Conservation (phyloP, 1,139 yeast genomes). For the Magnusiomyces ingens region DNA sequence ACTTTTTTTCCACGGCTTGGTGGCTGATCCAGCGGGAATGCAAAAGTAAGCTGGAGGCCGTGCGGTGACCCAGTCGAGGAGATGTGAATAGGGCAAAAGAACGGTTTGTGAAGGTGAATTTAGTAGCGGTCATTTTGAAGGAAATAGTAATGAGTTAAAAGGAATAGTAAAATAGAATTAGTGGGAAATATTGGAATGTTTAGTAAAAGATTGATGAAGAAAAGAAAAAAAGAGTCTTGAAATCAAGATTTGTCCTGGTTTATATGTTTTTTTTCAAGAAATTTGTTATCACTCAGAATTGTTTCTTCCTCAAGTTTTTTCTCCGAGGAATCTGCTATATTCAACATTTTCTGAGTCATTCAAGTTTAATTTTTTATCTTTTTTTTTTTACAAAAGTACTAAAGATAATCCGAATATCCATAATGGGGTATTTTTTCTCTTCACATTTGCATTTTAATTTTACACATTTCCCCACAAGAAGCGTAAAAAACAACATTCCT, state of each 20-base stretch:
- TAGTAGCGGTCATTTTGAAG: neutral
- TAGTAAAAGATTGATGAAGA: neutral
- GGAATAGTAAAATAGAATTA: neutral
- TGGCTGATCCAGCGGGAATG: neutral
- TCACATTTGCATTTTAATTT: too few species aligned
- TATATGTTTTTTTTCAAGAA: too few species aligned
- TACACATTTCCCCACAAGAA: too few species aligned
- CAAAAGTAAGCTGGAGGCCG: neutral
- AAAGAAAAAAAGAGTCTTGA: neutral
- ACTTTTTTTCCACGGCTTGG: constrained; percentile 1
- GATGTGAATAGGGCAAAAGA: neutral
- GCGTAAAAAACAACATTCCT: too few species aligned
- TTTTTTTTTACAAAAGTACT: too few species aligned
- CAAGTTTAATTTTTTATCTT: too few species aligned
- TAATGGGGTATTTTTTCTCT: too few species aligned
- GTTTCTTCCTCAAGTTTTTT: too few species aligned
- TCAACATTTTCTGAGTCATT: too few species aligned
- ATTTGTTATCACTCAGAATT: too few species aligned
- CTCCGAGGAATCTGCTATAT: too few species aligned
- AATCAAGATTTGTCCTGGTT: neutral
- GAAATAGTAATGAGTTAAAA: neutral
- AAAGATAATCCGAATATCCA: too few species aligned
- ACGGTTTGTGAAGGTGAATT: neutral
- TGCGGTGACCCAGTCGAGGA: neutral
- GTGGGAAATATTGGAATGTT: neutral